Evolutionary conservation across 306 rosid genomes (phyloP).

Genomic region (Trifolium fragiferum): DNA sequence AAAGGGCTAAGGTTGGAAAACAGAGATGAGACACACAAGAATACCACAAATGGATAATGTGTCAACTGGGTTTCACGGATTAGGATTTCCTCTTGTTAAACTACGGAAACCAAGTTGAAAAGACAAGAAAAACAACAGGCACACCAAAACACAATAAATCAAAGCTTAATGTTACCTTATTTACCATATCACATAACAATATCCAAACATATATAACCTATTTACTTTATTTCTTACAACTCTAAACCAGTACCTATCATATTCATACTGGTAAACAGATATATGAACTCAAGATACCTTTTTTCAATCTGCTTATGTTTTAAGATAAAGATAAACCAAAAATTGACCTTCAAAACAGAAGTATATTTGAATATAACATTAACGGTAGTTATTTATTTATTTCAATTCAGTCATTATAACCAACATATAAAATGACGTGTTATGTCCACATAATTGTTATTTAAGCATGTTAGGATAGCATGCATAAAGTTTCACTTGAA

Average conservation of each 20-base stretch:
- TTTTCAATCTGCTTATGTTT: conserved; percentile 4
- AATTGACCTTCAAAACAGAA: not conserved
- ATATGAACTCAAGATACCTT: not conserved
- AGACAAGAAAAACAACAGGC: too few relatives aligned
- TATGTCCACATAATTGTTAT: not conserved
- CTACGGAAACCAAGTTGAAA: too few relatives aligned
- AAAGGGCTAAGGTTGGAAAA: too few relatives aligned
- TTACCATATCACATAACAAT: not conserved
- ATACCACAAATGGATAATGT: too few relatives aligned
- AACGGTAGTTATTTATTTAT: not conserved
- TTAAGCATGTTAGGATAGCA: conserved; percentile 13
- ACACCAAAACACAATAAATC: not conserved
- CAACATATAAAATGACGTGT: too few relatives aligned
- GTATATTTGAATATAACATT: not conserved
- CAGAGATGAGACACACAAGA: too few relatives aligned
- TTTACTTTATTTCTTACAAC: not conserved
- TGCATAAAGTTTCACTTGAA: conserved; percentile 17
- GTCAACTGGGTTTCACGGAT: too few relatives aligned
- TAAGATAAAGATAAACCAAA: not conserved
- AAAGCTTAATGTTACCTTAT: not conserved
- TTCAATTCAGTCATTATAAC: not conserved
- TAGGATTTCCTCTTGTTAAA: too few relatives aligned
- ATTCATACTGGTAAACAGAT: not conserved
- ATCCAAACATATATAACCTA: not conserved
- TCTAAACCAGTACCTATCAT: conserved; percentile 8